Base-by-base conservation (phyloP, 371 early-diverging fungal species). In the Mucor plumbeus region DNA sequence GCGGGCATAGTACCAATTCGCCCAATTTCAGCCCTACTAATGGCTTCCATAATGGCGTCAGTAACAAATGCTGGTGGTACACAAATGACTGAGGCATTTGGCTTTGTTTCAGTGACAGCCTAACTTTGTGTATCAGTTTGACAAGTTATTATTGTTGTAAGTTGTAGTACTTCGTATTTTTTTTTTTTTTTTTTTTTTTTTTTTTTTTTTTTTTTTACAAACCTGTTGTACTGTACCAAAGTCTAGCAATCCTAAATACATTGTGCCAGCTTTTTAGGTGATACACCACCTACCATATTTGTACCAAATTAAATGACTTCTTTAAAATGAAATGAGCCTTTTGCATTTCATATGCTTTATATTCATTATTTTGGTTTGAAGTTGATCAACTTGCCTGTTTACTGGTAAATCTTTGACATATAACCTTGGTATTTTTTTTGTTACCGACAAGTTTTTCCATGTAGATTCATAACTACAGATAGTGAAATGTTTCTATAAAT, bases 41-140 rank as follows among this genome's bases (percentile, higher is more conserved):
- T 31, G 31, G 53, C 53, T 31, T 53, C 53, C 53, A 53, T 53
- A 26, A 53, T 53, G 53, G 53, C 53, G 26, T 53, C 53, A 53
- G 53, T 31, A 31, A 31, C 53, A 53, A 53, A 53, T 5, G 53
- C 31, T 13, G 53, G 53, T 53, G 53, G 53, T 53, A 53, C 53
- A 31, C 31, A 53, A 6, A 53, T 14, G 14, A 53, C 53, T 4
- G 26, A 53, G 13, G 31, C 26, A 13, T 53, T 31, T 53, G 53
- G 53, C 53, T 53, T 53, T 21, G 53, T 31, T 53, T 53, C 53
- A 31, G 14, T 13, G 7, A 31, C 53, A 53, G 53, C 53, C 53
- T 53, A 50, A 53, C 31, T 26, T 4, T 13, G 19, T 48, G 1
- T 19, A 8, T 8, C 9, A n/a, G 48, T 10, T 53, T 48, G 50